Conservation (phyloP, 495 filamentous ascomycete genomes). For the Daldinia decipiens region DNA sequence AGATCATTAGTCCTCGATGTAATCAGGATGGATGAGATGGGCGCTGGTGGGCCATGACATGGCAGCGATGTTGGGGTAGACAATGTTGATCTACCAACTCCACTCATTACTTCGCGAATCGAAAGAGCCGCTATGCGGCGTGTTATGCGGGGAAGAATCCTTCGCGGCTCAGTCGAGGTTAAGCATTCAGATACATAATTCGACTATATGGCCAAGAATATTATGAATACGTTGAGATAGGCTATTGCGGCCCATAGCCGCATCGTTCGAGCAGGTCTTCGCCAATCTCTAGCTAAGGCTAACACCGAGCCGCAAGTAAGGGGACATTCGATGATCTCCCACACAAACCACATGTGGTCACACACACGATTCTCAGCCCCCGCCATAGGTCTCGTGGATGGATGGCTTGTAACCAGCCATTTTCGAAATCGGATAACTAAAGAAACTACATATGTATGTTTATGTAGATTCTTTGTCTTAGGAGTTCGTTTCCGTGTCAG, state of each 20-base stretch:
- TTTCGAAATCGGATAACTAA: not conserved
- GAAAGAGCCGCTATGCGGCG: constrained; percentile 27
- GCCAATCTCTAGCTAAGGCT: not conserved
- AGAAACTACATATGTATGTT: constrained; percentile 9
- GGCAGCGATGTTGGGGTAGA: constrained; percentile 7
- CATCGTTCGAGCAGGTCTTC: constrained; percentile 2
- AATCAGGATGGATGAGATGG: not conserved
- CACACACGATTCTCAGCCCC: constrained; percentile 32
- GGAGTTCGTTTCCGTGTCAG: not conserved
- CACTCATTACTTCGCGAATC: constrained; percentile 4
- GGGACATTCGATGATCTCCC: constrained; percentile 25
- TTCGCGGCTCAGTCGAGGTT: constrained; percentile 10
- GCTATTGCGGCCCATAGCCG: constrained; percentile 25
- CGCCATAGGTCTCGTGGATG: constrained; percentile 14
- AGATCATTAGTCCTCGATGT: not conserved
- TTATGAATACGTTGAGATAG: constrained; percentile 22
- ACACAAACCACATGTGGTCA: constrained; percentile 20
- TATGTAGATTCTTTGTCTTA: constrained; percentile 6
- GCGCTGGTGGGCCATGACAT: constrained; percentile 3
- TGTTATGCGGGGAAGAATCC: constrained; percentile 15
- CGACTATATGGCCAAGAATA: not conserved
- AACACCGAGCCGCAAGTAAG: constrained; percentile 34
- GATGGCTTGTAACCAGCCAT: not conserved
- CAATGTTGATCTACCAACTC: constrained; percentile 3
- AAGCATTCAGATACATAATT: constrained; percentile 15